Evolutionary conservation across 2,329 filamentous ascomycete genomes (phyloP), one percentile per base, ranked within the genome.

Genomic region (Fusarium austroafricanum): DNA sequence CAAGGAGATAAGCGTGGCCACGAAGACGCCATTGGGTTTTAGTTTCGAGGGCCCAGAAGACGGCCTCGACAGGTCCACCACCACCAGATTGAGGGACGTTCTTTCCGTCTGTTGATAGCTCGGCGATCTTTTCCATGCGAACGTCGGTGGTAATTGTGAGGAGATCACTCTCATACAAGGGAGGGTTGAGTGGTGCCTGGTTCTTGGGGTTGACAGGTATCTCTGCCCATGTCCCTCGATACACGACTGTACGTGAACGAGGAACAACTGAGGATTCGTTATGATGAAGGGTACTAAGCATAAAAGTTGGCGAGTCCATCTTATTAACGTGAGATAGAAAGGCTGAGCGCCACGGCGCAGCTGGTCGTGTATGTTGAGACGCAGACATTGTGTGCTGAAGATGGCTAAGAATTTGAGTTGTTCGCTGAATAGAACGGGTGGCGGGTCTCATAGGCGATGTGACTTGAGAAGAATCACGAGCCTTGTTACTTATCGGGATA

Each of bases 71-170:
- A 4, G 86, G 84, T 2, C 89, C 89, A 38, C 93, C 89, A 35
- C 90, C 86, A 11, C 89, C 89, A 65, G 55, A 88, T 82, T 70
- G 67, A 17, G 47, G 49, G 10, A 59, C 21, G 3, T 39, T 83
- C 82, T 72, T 81, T 80, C 37, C 83, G 80, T 52, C 60, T 44
- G 37, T 44, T 83, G 23, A 87, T 5, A 98, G 79, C 78, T 97
- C 90, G 4, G 83, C 82, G 0, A 91, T 83, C 82, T 98, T 98
- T 61, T 89, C 86, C 93, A 96, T 97, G 44, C 95, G 88, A 10
- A 87, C 88, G 78, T 98, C 96, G 0, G 94, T 97, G 2, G 95
- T 97, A 74, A 97, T 90, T 1, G 91, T 90, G 5, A 91, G 86
- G 71, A 95, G 82, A 69, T 98, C 94, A 71, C 88, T 93, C 73